Conservation (phyloP, 257 asterid genomes). For the Echites panduratus region DNA sequence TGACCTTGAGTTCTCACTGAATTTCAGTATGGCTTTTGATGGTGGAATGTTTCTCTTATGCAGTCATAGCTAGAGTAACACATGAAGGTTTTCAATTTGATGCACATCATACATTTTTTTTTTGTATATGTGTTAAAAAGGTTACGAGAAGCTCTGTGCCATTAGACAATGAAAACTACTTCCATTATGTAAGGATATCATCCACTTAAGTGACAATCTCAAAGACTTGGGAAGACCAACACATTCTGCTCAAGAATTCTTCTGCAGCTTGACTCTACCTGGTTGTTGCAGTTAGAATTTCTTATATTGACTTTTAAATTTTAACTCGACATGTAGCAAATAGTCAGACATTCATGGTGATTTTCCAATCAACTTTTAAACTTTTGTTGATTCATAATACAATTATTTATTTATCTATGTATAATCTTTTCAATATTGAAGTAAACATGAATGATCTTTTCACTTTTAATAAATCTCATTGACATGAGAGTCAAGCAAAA, state of each 20-base stretch:
- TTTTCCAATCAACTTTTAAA: too few relatives aligned
- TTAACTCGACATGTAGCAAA: too few relatives aligned
- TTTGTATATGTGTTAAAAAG: constrained; percentile 20
- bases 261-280: constrained; percentile 36
- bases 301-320: too few relatives aligned
- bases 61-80: constrained; percentile 40
- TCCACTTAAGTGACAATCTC: constrained; percentile 47
- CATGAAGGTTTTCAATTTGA: constrained; percentile 43
- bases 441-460: too few relatives aligned
- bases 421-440: too few relatives aligned
- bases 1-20: background rate
- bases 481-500: too few relatives aligned
- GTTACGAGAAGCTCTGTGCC: constrained; percentile 50
- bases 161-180: constrained; percentile 45
- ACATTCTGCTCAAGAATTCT: constrained; percentile 47
- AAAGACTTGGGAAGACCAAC: constrained; percentile 39
- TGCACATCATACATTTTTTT: constrained; percentile 20
- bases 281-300: too few relatives aligned
- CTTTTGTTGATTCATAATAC: too few relatives aligned
- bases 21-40: background rate
- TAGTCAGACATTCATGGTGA: too few relatives aligned
- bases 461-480: too few relatives aligned
- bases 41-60: background rate
- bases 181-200: constrained; percentile 44
- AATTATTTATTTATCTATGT: too few relatives aligned